Percentiles rank a stretch among this genome's conserved stretches.
These are phyloP conservation scores for Letharia lupina DNA, from an alignment of 495 filamentous ascomycete genomes.

Conservation along the genomic window DNA sequence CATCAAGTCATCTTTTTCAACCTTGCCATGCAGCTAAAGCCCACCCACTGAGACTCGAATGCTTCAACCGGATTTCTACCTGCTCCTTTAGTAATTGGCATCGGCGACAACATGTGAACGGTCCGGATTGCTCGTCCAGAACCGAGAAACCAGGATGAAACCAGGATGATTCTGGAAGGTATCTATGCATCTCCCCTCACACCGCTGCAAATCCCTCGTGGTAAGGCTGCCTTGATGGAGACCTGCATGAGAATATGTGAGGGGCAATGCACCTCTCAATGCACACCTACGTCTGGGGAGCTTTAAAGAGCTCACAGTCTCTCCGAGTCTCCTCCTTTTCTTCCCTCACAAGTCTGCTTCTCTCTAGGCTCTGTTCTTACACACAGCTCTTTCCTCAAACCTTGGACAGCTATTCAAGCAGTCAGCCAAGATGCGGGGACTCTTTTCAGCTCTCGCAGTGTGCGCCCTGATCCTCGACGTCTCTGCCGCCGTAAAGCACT, in stretches of 20 bases:
- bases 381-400: background rate
- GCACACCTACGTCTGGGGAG: background rate
- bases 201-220: background rate
- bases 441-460: slow-evolving; percentile 4
- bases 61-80: background rate
- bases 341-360: background rate
- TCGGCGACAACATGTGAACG: background rate
- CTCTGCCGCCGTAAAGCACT: background rate
- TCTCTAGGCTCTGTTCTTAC: background rate
- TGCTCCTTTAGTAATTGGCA: slow-evolving; percentile 1
- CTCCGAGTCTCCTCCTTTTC: background rate
- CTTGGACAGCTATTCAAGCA: background rate
- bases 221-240: background rate
- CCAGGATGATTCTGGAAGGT: background rate
- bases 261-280: background rate
- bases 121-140: background rate
- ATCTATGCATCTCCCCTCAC: background rate
- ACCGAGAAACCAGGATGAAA: no score
- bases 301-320: background rate
- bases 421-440: slow-evolving; percentile 1
- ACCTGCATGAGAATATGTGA: background rate
- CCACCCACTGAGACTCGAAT: background rate
- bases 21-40: background rate
- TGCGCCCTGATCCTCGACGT: slow-evolving; percentile 4
- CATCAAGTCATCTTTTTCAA: background rate